These are phyloP conservation scores for Mortierella sp. DNA, from an alignment of 371 early-diverging fungal genomes.

Conservation along the genomic window DNA sequence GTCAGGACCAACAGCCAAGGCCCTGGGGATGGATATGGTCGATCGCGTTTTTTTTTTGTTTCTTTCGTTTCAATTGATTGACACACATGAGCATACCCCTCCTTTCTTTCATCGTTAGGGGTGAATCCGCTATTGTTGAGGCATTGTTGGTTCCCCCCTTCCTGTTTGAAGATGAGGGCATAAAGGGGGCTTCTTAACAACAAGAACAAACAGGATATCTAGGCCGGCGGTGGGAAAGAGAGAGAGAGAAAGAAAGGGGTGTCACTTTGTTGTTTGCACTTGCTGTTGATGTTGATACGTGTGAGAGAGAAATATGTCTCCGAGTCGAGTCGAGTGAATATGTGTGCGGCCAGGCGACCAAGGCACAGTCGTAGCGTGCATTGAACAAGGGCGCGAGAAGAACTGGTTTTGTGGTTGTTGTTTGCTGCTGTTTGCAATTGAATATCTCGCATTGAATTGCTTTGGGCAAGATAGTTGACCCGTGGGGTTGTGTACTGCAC, in stretches of 20 bases:
- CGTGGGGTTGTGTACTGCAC: not conserved
- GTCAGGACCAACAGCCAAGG: too few species aligned
- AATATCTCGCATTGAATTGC: not conserved
- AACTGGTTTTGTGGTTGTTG: not conserved
- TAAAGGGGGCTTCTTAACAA: not conserved
- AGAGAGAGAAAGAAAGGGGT: not conserved
- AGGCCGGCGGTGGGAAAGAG: not conserved
- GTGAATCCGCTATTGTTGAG: too few species aligned
- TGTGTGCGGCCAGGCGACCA: slow-evolving; percentile 10
- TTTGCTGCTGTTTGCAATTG: not conserved
- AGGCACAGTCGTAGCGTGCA: not conserved
- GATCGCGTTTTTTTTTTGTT: too few species aligned
- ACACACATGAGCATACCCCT: too few species aligned
- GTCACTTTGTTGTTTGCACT: not conserved
- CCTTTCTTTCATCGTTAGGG: too few species aligned
- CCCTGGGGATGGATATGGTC: too few species aligned
- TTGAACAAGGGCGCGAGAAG: too few species aligned
- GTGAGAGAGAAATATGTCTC: too few species aligned
- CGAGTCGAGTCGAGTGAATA: not conserved
- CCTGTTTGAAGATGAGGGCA: not conserved
- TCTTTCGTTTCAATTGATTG: too few species aligned
- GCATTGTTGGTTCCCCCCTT: not conserved
- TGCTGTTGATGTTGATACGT: too few species aligned
- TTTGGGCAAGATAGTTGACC: not conserved
- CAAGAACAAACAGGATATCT: not conserved